Conservation (phyloP, 2,329 filamentous ascomycete species). For the Penicillium palitans region DNA sequence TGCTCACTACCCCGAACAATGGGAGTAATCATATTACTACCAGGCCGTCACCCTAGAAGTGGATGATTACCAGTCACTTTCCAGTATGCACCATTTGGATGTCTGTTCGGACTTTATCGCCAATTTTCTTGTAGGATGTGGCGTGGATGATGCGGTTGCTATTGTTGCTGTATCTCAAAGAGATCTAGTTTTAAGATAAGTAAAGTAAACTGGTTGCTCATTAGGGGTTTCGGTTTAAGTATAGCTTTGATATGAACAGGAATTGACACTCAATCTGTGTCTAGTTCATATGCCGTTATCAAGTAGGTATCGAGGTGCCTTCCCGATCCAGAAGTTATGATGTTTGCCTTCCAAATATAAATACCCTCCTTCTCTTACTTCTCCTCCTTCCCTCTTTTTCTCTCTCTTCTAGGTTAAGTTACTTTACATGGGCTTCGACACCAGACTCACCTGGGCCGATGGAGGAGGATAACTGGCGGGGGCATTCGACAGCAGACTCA, state of each 20-base stretch:
- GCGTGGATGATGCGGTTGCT: background rate
- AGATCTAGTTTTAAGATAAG: background rate
- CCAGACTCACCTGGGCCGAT: conserved; percentile 1
- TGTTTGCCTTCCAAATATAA: background rate
- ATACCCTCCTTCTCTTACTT: background rate
- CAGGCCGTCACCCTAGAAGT: background rate
- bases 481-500: background rate
- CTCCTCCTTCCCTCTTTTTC: background rate
- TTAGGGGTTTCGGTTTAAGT: background rate
- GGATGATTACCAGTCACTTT: no score
- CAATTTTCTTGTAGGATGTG: background rate
- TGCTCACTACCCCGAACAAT: background rate
- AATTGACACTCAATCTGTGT: no score
- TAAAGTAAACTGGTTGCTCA: background rate
- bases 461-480: background rate
- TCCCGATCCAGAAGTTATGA: background rate
- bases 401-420: no score
- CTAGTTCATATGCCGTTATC: background rate
- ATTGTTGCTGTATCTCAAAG: background rate
- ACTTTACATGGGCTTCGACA: background rate
- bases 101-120: background rate
- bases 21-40: background rate
- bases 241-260: background rate
- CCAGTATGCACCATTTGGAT: background rate
- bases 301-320: background rate